Base-by-base conservation (phyloP, 371 early-diverging fungal species). In the Encephalitozoon romaleae region DNA sequence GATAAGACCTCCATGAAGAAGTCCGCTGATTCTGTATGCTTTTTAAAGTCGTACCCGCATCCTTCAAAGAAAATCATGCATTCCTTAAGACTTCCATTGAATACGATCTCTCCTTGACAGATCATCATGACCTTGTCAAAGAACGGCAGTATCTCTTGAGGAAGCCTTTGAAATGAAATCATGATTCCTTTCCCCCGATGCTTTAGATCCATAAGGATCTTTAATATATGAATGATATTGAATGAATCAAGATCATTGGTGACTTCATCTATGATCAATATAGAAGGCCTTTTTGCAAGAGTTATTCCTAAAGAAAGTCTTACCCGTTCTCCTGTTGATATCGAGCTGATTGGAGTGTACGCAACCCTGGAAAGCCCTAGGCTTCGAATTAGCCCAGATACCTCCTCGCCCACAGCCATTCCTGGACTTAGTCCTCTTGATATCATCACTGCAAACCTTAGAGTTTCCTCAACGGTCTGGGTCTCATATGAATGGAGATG, bases 91-190 rank as follows among this genome's bases (percentile, higher is more conserved):
- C 82, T 54, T 15, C 84, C 70, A 51, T 79, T 64, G 18, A 72
- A 80, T 4, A 76, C 66, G 23, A 72, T 52, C 0, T 39, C 34
- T 5, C 89, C 90, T 34, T 84, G 78, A 26, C 90, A 89, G 32
- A 95, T 84, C 28, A 95, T 84, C 9, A 94, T 82, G 11, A 94
- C 84, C 21, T 89, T 88, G 83, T 94, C 93, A 86, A 94, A 93
- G 70, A 91, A 80, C n/a, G 88, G 86, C 55, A 91, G 91, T 47
- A 94, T 91, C 70, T 94, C 90, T 9, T 89, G 88, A 12, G 94
- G 87, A 8, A 94, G 94, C 77, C 93, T 93, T 78, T 94, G 94
- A 47, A 94, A 92, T 11, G 92, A 91, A 79, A 91, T 90, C 5
- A 94, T 86, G 25, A 96, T 89, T 0, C 94, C 93, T 21, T 92